These are phyloP conservation scores for Catenaria anguillulae DNA, from an alignment of 371 early-diverging fungal species.

Conservation along the genomic window DNA sequence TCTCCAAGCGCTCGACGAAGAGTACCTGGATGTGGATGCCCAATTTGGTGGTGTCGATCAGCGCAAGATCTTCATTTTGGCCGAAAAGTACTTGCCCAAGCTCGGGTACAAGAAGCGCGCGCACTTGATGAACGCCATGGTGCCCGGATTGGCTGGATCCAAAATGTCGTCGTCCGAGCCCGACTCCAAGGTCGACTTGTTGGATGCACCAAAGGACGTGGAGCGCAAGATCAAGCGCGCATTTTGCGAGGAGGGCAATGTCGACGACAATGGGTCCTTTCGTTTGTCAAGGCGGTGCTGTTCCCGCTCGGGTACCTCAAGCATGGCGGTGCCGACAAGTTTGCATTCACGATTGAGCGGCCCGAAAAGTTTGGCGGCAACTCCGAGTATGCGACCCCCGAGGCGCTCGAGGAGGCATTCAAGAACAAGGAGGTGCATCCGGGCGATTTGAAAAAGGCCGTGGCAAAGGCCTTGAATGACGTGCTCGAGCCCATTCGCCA, in stretches of 20 bases:
- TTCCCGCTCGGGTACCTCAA: slow-evolving; percentile 49
- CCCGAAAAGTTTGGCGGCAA: slow-evolving; percentile 84
- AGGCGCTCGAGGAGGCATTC: slow-evolving; percentile 76
- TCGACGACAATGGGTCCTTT: slow-evolving; percentile 87
- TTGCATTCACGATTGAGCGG: slow-evolving; percentile 53
- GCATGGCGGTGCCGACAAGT: slow-evolving; percentile 7
- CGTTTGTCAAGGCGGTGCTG: slow-evolving; percentile 78
- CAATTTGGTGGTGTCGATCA: slow-evolving; percentile 99
- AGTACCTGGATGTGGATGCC: slow-evolving; percentile 93
- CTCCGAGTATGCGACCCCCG: slow-evolving; percentile 48
- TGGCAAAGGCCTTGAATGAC: slow-evolving; percentile 65
- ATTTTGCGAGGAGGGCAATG: slow-evolving; percentile 97
- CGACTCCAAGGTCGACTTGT: slow-evolving; percentile 95
- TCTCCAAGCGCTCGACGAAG: slow-evolving; percentile 99
- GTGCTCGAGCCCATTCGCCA: slow-evolving; percentile 87
- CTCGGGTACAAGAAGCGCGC: slow-evolving; percentile 96
- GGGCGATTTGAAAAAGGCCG: slow-evolving; percentile 89
- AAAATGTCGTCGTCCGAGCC: slow-evolving; percentile 99
- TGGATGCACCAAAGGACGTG: slow-evolving; percentile 77
- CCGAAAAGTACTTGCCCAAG: slow-evolving; percentile 90
- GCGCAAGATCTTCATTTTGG: slow-evolving; percentile 98
- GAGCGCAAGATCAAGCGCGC: slow-evolving; percentile 90
- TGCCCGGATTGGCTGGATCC: slow-evolving; percentile 89
- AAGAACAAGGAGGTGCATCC: slow-evolving; percentile 81
- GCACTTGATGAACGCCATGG: slow-evolving; percentile 99